Base-by-base conservation (phyloP, 2,329 filamentous ascomycete genomes). In the Paraphoma sp. region DNA sequence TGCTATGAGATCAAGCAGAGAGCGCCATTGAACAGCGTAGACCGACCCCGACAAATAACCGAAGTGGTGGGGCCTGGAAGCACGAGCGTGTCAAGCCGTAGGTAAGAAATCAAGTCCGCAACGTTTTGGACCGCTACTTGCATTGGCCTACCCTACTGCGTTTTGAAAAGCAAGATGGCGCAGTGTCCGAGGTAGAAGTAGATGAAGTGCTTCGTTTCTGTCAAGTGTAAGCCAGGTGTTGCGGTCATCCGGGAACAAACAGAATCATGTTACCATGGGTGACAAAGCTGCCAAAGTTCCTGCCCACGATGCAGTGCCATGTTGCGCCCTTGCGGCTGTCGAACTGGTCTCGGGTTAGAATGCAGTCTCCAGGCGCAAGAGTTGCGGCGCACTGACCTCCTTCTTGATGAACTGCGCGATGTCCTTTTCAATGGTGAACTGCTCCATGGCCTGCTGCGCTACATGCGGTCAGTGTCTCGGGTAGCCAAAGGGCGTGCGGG, bases 171-270 rank as follows among this genome's bases (percentile, higher is more conserved):
- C 54, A 99, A 86, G 76, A 99, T 98, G 57, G 95, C 95, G 79
- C 93, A 97, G 84, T 98, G 95, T 52, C 95, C 95, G 57, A 99
- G 90, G 83, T 99, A 99, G 83, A 99, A 99, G 83, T 99, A 99
- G 78, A 99, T 97, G 83, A 99, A 99, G 81, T 99, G 95, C 83
- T 98, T 98, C 29, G 95, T 98, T 80, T 98, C 95, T 97, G 81
- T 38, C 42, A 8, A 3, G 6, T 23, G 47, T 74, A 33, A 73
- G 73, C 44, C 6, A 12, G 14, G 2, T 14, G 16, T 9, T 6
- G 11, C 12, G 29, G 29, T 36, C 28, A 16, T n/a, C n/a, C n/a
- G n/a, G 33, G 33, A 11, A 17, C 16, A 42, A 16, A 17, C 8
- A n/a, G 40, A 42, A 4, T 36, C 3, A 16, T 44, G 86, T 59